A percentile compares a stretch with the other conserved stretches of the same genome.
These are phyloP conservation scores for Fusarium metavorans DNA, from an alignment of 2,329 filamentous ascomycete species.

Conservation along the genomic window DNA sequence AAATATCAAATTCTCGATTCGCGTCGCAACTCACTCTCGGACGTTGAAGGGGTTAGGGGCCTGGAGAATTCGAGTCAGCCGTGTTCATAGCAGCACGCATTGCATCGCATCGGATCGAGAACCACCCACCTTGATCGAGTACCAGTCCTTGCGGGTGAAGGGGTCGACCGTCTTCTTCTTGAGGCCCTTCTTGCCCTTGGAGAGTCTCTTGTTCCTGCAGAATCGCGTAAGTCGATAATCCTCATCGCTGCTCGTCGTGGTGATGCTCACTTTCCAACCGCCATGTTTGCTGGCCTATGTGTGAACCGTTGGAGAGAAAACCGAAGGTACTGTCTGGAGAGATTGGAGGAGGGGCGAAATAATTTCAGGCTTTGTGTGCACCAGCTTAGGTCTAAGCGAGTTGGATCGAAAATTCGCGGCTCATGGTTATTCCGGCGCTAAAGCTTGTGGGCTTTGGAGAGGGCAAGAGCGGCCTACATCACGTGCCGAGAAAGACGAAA, in stretches of 20 bases:
- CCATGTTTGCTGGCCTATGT: slow-evolving; percentile 67
- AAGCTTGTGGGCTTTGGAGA: slow-evolving; percentile 29
- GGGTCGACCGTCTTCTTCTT: slow-evolving; percentile 99
- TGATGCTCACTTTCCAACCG: slow-evolving; percentile 68
- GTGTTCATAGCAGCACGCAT: slow-evolving; percentile 1
- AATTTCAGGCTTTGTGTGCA: slow-evolving; percentile 57
- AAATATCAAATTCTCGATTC: slow-evolving; percentile 29
- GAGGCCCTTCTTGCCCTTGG: slow-evolving; percentile 99
- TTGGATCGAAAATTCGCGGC: slow-evolving; percentile 43
- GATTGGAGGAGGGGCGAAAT: slow-evolving; percentile 56
- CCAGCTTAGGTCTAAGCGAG: slow-evolving; percentile 55
- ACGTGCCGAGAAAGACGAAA: slow-evolving; percentile 28
- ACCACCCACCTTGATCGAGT: slow-evolving; percentile 84
- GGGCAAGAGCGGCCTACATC: slow-evolving; percentile 27
- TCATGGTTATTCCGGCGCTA: slow-evolving; percentile 46
- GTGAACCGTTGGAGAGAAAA: slow-evolving; percentile 58
- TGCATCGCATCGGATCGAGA: slow-evolving; percentile 1
- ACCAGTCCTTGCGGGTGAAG: slow-evolving; percentile 99
- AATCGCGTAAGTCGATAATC: slow-evolving; percentile 39
- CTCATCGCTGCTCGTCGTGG: slow-evolving; percentile 15
- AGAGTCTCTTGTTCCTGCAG: slow-evolving; percentile 98
- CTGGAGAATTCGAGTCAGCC: slow-evolving; percentile 57
- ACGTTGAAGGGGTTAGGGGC: slow-evolving; percentile 95
- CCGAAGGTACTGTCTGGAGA: slow-evolving; percentile 58
- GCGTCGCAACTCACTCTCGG: slow-evolving; percentile 82